Base-by-base conservation (phyloP, 768 basidiomycete species). In the Suillus cothurnatus region DNA sequence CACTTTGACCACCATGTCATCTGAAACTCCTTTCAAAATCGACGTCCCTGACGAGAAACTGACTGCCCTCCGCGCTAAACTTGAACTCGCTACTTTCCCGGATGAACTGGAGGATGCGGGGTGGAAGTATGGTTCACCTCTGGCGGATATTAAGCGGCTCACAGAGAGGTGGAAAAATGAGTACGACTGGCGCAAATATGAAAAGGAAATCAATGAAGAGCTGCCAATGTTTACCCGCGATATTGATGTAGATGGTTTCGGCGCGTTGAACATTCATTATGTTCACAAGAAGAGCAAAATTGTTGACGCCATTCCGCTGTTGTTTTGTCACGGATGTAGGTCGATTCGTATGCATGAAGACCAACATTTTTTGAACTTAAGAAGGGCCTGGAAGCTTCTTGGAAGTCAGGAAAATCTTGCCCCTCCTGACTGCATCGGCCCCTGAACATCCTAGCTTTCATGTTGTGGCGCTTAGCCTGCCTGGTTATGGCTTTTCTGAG, bases 321-420 rank as follows among this genome's bases (percentile, higher is more conserved):
- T 89, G 36, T 88, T 85, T 66, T 80, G 88, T 15, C 88, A 89
- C 64, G 88, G 88, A 49, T 89, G 87, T 81, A 58, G 17, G 57
- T 58, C 26, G 7, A 17, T 28, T 28, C 17, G 17, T 28, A 39
- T 39, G 0, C 11, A 19, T 4, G 19, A 36, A 28, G 4, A 58
- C 26, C 2, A 26, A 28, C 17, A 19, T 28, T 3, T 39, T 39
- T 23, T 58, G 9, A 39, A 17, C 38, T 26, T 12, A 9, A 36
- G 17, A 64, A 87, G 88, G 89, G 88, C 87, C 88, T 0, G 88
- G 88, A 62, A 80, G 82, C 63, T 86, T 88, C 70, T 62, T 84
- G 26, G 88, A 90, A 75, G 84, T 82, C 12, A 71, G 77, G 50
- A 89, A 88, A 75, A 76, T 90, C 21, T 53, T 55, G 32, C 86